Evolutionary conservation across 1,284 basidiomycete species (phyloP).

Genomic region (Trametes versicolor): DNA sequence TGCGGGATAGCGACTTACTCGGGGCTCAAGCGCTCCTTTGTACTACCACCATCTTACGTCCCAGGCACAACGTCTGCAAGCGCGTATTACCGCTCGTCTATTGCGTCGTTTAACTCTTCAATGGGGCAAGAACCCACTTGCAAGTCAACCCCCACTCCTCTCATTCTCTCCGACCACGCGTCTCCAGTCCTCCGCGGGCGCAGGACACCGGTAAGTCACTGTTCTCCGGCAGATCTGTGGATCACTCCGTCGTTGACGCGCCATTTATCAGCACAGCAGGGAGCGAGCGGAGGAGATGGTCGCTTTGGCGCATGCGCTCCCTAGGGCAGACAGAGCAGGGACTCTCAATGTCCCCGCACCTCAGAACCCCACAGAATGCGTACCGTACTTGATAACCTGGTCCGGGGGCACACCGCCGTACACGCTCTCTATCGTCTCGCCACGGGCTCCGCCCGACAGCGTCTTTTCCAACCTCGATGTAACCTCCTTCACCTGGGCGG

Average conservation of each 20-base stretch:
- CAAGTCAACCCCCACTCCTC: not conserved
- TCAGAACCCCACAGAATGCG: conserved; percentile 6
- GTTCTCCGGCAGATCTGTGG: not conserved
- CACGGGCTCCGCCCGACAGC: not conserved
- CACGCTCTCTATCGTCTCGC: conserved; percentile 9
- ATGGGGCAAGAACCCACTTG: no score
- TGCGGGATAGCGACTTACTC: not conserved
- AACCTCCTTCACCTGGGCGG: not conserved
- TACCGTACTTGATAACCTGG: conserved; percentile 4
- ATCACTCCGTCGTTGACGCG: not conserved
- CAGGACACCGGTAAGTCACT: not conserved
- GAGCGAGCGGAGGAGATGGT: not conserved
- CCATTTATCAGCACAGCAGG: not conserved
- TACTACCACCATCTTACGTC: not conserved
- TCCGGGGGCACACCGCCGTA: conserved; percentile 5
- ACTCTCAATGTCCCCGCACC: not conserved
- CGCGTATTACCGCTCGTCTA: no score
- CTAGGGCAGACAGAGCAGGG: not conserved
- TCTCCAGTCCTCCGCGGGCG: not conserved
- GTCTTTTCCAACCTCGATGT: not conserved
- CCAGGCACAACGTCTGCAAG: not conserved
- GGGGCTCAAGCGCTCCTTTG: not conserved
- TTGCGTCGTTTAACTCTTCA: no score
- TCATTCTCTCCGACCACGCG: not conserved
- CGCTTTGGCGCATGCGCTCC: not conserved